These are phyloP conservation scores for Saccharomyces pastorianus DNA, from an alignment of 1,139 yeast species.

Conservation along the genomic window DNA sequence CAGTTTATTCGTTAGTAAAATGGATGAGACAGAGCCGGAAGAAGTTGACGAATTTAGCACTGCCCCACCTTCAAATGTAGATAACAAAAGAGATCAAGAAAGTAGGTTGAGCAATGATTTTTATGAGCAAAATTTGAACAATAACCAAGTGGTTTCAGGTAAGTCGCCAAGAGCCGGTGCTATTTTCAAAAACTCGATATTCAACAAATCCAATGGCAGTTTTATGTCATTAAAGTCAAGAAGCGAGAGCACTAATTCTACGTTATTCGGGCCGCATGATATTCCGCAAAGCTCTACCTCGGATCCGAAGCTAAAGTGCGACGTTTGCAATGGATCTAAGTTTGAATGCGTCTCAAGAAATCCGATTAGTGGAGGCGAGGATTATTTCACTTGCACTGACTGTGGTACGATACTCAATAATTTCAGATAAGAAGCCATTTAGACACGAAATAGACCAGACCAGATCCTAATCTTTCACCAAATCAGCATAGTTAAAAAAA, in stretches of 20 bases:
- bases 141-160: neutral
- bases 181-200: conserved; percentile 14
- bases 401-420: conserved; percentile 21
- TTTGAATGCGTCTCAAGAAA: conserved; percentile 18
- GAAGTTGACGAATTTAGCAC: neutral
- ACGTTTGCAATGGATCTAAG: conserved; percentile 33
- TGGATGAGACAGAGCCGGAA: neutral
- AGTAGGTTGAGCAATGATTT: neutral
- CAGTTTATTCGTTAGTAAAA: neutral
- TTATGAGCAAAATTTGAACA: neutral
- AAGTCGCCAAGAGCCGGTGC: conserved; percentile 12
- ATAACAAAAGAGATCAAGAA: neutral
- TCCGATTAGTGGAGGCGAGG: conserved; percentile 8
- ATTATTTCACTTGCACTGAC: conserved; percentile 17
- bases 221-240: conserved; percentile 7
- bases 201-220: conserved; percentile 11
- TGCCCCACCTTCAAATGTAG: neutral
- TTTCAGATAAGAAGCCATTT: conserved; percentile 11
- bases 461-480: neutral
- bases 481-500: neutral
- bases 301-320: conserved; percentile 21
- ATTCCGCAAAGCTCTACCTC: conserved; percentile 1
- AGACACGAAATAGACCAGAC: neutral
- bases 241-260: conserved; percentile 7
- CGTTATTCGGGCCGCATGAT: conserved; percentile 7